Evolutionary conservation across 2,329 filamentous ascomycete genomes (phyloP), one percentile per base, ranked within the genome.

Genomic region (Zymoseptoria pseudotritici): DNA sequence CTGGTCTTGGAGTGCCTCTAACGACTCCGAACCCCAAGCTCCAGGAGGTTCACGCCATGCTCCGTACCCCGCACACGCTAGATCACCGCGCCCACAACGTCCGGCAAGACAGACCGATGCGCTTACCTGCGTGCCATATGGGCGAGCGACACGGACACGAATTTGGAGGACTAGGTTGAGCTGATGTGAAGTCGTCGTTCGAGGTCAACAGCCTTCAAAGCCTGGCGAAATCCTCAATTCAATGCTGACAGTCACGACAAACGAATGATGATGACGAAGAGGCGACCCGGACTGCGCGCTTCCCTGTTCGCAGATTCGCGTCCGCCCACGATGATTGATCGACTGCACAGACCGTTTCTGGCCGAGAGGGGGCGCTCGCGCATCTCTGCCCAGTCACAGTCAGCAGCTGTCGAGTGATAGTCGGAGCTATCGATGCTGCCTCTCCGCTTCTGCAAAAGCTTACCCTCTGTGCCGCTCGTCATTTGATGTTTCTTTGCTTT

Each of bases 371-470:
- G 53, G 4, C 20, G 55, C 26, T 17, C 21, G 54, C 46, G 24
- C 22, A 50, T 51, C 53, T 60, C 58, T 58, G 60, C 58, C 60
- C 58, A 46, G 51, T 54, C 60, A 56, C 56, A 57, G 58, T 60
- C 59, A 65, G 63, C 64, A 63, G 59, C 61, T 58, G 63, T 63
- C 60, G 57, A 59, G 60, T 52, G 42, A 54, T 51, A 46, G n/a
- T 63, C 58, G 61, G 60, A 66, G 63, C 65, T 66, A 58, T 63
- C 65, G 58, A 46, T 36, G 59, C 59, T 49, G 55, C 56, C 59
- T 59, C 65, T 66, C 65, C 65, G 65, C 65, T 61, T 61, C 61
- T 58, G 58, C 58, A 54, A 62, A 66, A 61, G 63, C 62, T 66
- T 59, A 61, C 58, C 50, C 56, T 55, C 58, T 58, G 57, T 60